phyloP scores from a whole-genome alignment of 805 yeast species.

The Spathaspora arborariae region DNA sequence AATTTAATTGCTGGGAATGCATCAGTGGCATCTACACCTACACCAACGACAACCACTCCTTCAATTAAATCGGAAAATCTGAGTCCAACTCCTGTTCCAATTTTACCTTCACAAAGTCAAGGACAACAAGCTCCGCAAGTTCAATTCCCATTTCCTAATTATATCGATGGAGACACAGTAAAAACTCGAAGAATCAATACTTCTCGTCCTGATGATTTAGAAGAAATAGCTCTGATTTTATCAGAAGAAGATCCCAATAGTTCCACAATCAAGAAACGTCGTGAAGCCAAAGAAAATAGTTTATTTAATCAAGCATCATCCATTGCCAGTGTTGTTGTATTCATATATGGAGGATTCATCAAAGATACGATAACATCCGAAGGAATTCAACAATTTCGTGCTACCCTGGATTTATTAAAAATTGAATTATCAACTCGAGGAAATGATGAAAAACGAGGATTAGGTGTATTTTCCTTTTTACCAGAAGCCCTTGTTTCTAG shows the following conservation, averaged over 20 bases:
- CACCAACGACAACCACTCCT: slow-evolving; percentile 2
- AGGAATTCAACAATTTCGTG: slow-evolving; percentile 16
- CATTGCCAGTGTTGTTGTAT: slow-evolving; percentile 21
- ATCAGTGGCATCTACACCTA: slow-evolving; percentile 3
- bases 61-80: not conserved
- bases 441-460: slow-evolving; percentile 5
- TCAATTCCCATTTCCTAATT: not conserved
- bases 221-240: not conserved
- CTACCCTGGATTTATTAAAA: slow-evolving; percentile 31
- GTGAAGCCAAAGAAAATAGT: not conserved
- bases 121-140: not conserved
- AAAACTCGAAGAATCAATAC: not conserved
- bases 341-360: slow-evolving; percentile 38
- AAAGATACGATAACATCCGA: not conserved
- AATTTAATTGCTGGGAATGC: not conserved
- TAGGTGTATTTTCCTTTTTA: slow-evolving; percentile 7
- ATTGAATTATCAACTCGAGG: slow-evolving; percentile 29
- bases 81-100: not conserved
- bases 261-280: not conserved
- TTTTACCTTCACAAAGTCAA: not conserved
- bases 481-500: slow-evolving; percentile 15
- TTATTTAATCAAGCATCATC: slow-evolving; percentile 5
- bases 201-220: not conserved
- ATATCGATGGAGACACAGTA: not conserved
- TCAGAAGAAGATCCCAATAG: not conserved